These are phyloP conservation scores for Yamadazyma philogaea DNA, from an alignment of 805 yeast genomes.

Conservation along the genomic window DNA sequence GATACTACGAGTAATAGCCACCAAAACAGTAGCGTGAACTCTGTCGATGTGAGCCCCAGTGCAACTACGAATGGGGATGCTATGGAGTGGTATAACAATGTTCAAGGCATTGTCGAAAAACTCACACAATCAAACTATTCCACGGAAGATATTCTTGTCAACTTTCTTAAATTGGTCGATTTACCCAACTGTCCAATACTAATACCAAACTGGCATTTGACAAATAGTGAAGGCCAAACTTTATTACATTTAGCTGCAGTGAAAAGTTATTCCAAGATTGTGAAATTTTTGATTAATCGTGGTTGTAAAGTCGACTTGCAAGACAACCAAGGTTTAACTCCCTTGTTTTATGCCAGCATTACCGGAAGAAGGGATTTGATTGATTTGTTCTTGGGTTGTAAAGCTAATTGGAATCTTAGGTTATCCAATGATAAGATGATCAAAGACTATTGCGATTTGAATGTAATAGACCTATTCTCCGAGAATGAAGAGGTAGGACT, in stretches of 20 bases:
- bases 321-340: conserved; percentile 81
- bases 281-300: conserved; percentile 61
- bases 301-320: conserved; percentile 65
- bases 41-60: conserved; percentile 23
- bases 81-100: conserved; percentile 50
- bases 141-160: conserved; percentile 49
- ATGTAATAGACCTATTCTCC: conserved; percentile 41
- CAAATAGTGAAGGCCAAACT: conserved; percentile 82
- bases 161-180: conserved; percentile 57
- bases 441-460: conserved; percentile 43
- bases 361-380: conserved; percentile 70
- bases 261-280: conserved; percentile 64
- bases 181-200: conserved; percentile 60
- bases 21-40: not conserved
- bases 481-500: conserved; percentile 17
- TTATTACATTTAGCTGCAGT: conserved; percentile 81
- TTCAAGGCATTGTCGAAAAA: conserved; percentile 48
- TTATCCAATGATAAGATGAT: conserved; percentile 48
- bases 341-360: conserved; percentile 82
- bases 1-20: conserved; percentile 22
- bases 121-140: conserved; percentile 44
- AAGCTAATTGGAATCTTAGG: conserved; percentile 53
- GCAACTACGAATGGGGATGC: conserved; percentile 7
- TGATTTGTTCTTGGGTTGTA: conserved; percentile 57
- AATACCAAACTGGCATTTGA: conserved; percentile 74